Conservation (phyloP, 2,329 filamentous ascomycete species). For the Ophiostoma australiae region DNA sequence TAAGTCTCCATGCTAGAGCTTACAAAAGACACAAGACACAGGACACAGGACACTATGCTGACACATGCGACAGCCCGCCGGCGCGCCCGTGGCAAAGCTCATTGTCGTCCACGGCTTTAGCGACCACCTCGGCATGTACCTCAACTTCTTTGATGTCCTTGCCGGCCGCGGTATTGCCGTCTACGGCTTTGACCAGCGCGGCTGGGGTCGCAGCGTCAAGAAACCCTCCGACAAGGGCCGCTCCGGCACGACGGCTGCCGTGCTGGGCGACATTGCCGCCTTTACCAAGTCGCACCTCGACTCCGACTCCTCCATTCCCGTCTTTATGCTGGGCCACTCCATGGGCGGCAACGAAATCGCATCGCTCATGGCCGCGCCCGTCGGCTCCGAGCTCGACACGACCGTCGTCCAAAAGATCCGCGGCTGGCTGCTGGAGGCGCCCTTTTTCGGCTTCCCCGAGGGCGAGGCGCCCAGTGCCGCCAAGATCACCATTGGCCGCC, state of each 20-base stretch:
- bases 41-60: background rate
- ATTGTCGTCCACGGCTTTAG: conserved; percentile 87
- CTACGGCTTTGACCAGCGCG: conserved; percentile 76
- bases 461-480: conserved; percentile 58
- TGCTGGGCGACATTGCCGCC: conserved; percentile 72
- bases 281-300: conserved; percentile 60
- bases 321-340: conserved; percentile 85
- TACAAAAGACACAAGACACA: background rate
- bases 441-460: conserved; percentile 69
- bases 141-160: conserved; percentile 65
- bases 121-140: conserved; percentile 76
- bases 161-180: conserved; percentile 68
- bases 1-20: conserved; percentile 32
- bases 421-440: conserved; percentile 72
- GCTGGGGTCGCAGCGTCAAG: conserved; percentile 74
- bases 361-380: conserved; percentile 49
- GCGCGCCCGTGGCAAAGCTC: conserved; percentile 61
- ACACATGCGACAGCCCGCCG: conserved; percentile 45
- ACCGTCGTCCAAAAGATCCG: conserved; percentile 54
- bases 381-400: conserved; percentile 41
- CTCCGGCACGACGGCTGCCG: conserved; percentile 66
- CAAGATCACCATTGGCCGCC: conserved; percentile 60
- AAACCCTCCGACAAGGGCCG: conserved; percentile 60
- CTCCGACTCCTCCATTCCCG: conserved; percentile 42
- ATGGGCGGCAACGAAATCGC: conserved; percentile 83